Conservation (phyloP, 192 early-diverging fungal species). For the Coemansia sp. region DNA sequence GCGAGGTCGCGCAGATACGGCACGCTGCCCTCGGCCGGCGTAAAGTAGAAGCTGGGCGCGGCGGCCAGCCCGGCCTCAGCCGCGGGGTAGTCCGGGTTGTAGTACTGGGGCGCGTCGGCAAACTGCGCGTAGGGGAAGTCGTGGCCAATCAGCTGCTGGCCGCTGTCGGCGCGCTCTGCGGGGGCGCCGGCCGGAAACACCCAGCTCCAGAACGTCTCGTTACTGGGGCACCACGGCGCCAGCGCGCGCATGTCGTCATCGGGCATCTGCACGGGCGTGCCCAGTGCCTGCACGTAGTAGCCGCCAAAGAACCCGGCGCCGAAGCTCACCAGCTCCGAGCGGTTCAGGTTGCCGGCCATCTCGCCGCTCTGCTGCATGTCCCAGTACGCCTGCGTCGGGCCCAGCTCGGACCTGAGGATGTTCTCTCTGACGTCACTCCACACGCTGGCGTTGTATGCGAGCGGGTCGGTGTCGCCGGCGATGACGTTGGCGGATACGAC, state of each 20-base stretch:
- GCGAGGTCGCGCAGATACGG: conserved; percentile 23
- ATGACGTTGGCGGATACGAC: conserved; percentile 8
- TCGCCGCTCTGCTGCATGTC: conserved; percentile 12
- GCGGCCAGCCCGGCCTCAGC: conserved; percentile 19
- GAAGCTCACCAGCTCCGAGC: conserved; percentile 11
- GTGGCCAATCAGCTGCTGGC: conserved; percentile 3
- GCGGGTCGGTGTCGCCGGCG: neutral
- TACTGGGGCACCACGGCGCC: conserved; percentile 28
- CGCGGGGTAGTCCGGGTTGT: neutral
- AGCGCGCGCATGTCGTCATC: conserved; percentile 4
- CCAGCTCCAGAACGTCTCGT: conserved; percentile 44
- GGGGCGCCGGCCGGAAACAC: conserved; percentile 25
- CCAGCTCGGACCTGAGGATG: conserved; percentile 14
- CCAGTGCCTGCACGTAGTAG: conserved; percentile 46
- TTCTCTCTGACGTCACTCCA: conserved; percentile 38
- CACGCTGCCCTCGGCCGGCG: conserved; percentile 19
- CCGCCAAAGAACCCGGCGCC: conserved; percentile 20
- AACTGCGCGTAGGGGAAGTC: conserved; percentile 20
- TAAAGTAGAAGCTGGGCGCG: conserved; percentile 29
- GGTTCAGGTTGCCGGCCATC: conserved; percentile 5
- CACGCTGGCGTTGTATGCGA: conserved; percentile 14
- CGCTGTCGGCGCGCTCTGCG: neutral
- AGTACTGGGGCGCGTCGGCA: neutral
- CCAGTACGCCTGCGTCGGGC: conserved; percentile 43
- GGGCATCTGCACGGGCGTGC: conserved; percentile 8